A percentile compares a stretch with the other conserved stretches of the same genome.
Evolutionary conservation across 2,329 filamentous ascomycete genomes (phyloP).

Genomic region (Colletotrichum somersetense): DNA sequence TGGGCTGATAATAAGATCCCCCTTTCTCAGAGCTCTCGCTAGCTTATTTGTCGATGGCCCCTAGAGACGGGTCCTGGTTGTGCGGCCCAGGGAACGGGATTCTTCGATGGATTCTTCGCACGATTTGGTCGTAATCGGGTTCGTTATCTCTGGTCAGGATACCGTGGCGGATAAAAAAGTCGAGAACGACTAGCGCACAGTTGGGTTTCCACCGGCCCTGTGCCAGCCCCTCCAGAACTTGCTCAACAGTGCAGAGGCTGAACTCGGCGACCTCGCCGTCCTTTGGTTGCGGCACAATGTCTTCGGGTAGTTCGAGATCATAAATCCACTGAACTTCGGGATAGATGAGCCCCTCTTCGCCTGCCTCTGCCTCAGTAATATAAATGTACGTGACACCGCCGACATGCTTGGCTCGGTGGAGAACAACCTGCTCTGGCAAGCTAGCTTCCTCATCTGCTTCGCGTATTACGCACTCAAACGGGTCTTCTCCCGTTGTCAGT

Average conservation of each 20-base stretch:
- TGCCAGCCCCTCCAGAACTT: slow-evolving; percentile 78
- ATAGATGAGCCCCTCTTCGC: slow-evolving; percentile 85
- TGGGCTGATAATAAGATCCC: slow-evolving; percentile 2
- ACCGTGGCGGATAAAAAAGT: slow-evolving; percentile 91
- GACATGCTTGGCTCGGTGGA: slow-evolving; percentile 66
- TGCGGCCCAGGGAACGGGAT: slow-evolving; percentile 84
- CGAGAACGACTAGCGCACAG: slow-evolving; percentile 84
- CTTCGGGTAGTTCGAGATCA: slow-evolving; percentile 81
- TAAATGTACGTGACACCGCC: slow-evolving; percentile 89
- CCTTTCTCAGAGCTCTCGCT: neutral
- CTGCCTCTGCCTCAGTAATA: slow-evolving; percentile 82
- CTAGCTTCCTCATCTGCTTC: slow-evolving; percentile 93
- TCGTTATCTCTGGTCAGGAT: slow-evolving; percentile 85
- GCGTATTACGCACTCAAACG: slow-evolving; percentile 84
- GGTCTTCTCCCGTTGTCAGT: slow-evolving; percentile 82
- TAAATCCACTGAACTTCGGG: slow-evolving; percentile 94
- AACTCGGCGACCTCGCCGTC: slow-evolving; percentile 94
- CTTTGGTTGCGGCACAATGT: slow-evolving; percentile 78
- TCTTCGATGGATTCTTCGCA: slow-evolving; percentile 79
- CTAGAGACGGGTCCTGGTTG: slow-evolving; percentile 45
- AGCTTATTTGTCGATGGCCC: slow-evolving; percentile 23
- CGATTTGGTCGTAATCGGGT: slow-evolving; percentile 81
- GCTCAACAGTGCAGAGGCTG: slow-evolving; percentile 79
- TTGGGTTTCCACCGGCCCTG: slow-evolving; percentile 91
- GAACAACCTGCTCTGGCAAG: slow-evolving; percentile 77